phyloP scores from a whole-genome alignment of 306 rosid genomes.

The Lablab purpureus region DNA sequence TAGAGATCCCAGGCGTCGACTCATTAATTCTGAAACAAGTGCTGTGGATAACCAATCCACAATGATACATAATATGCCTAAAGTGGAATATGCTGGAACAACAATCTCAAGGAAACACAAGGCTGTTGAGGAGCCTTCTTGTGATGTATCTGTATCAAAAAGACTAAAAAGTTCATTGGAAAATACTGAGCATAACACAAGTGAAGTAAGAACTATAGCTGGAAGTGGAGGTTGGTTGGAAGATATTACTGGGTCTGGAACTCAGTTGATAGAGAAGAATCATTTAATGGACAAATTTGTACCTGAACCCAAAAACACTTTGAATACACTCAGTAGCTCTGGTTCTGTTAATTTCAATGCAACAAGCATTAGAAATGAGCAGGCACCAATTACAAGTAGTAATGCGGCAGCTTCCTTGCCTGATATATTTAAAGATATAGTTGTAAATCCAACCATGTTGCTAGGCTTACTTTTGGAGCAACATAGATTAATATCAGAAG shows the following conservation, averaged over 20 bases:
- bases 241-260: constrained; percentile 51
- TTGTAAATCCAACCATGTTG: constrained; percentile 84
- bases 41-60: constrained; percentile 61
- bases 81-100: constrained; percentile 58
- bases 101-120: constrained; percentile 75
- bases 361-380: constrained; percentile 62
- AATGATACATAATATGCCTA: constrained; percentile 57
- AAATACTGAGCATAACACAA: constrained; percentile 47
- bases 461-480: constrained; percentile 66
- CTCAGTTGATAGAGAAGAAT: constrained; percentile 61
- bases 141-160: constrained; percentile 66
- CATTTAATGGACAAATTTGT: constrained; percentile 54
- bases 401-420: constrained; percentile 61
- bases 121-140: constrained; percentile 60
- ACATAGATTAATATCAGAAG: constrained; percentile 65
- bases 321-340: constrained; percentile 41
- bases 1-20: constrained; percentile 96
- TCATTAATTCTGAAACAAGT: constrained; percentile 66
- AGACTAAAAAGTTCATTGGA: constrained; percentile 67
- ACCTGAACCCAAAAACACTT: constrained; percentile 55
- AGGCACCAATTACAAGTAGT: constrained; percentile 42
- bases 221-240: constrained; percentile 87
- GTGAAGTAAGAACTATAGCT: constrained; percentile 51
- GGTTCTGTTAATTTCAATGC: constrained; percentile 43
- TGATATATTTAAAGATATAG: constrained; percentile 66